phyloP scores from a whole-genome alignment of 2,329 filamentous ascomycete species.

The Beauveria sp. region DNA sequence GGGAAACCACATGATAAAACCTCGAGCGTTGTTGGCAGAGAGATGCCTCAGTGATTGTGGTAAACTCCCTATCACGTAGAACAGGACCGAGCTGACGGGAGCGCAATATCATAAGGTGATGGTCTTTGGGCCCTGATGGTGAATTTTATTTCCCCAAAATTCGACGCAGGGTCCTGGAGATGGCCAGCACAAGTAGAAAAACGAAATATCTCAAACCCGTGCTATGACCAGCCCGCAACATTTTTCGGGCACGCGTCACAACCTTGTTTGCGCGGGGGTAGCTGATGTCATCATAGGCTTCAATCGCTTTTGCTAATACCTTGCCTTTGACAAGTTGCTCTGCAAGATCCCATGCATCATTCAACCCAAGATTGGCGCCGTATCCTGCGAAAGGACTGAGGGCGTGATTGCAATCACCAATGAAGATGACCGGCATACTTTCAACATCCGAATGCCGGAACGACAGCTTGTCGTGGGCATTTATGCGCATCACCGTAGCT shows the following conservation, averaged over 20 bases:
- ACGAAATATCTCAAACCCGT: slow-evolving; percentile 18
- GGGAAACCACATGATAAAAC: too few relatives aligned
- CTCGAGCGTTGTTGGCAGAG: too few relatives aligned
- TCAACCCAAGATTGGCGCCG: slow-evolving; percentile 40
- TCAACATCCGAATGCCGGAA: slow-evolving; percentile 28
- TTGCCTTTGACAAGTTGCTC: slow-evolving; percentile 25
- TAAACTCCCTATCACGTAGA: too few relatives aligned
- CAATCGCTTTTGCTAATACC: slow-evolving; percentile 21
- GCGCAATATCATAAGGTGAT: too few relatives aligned
- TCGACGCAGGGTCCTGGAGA: slow-evolving; percentile 15
- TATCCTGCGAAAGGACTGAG: slow-evolving; percentile 41
- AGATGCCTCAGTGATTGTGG: too few relatives aligned
- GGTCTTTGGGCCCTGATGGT: too few relatives aligned
- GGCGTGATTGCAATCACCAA: slow-evolving; percentile 44
- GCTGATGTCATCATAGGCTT: slow-evolving; percentile 28
- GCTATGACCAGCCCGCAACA: slow-evolving; percentile 19
- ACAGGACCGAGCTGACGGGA: too few relatives aligned
- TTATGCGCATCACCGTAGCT: slow-evolving; percentile 29
- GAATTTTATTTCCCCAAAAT: background rate
- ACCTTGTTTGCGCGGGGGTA: slow-evolving; percentile 25
- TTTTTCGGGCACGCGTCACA: slow-evolving; percentile 18
- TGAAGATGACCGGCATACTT: slow-evolving; percentile 30
- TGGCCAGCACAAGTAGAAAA: slow-evolving; percentile 16
- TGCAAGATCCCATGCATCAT: slow-evolving; percentile 39
- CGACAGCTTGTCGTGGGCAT: slow-evolving; percentile 35